Conservation (phyloP, 305 asterid species). For the Stenogyne calaminthoides region DNA sequence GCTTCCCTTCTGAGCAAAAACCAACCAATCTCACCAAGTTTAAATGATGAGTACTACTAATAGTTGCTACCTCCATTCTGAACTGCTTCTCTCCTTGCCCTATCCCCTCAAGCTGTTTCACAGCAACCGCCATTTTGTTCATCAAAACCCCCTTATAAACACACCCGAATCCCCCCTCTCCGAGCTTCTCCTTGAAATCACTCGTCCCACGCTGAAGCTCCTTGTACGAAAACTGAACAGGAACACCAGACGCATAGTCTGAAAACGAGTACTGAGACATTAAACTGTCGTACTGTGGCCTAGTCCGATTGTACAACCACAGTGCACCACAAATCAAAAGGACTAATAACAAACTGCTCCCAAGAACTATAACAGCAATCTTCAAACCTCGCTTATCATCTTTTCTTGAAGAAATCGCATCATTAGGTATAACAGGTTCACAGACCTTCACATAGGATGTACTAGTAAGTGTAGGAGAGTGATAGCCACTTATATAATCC, state of each 20-base stretch:
- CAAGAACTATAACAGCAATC: constrained; percentile 42
- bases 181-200: constrained; percentile 71
- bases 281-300: constrained; percentile 46
- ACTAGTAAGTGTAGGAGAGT: constrained; percentile 60
- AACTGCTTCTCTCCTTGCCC: constrained; percentile 86
- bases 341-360: constrained; percentile 43
- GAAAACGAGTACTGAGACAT: constrained; percentile 53
- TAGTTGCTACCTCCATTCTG: constrained; percentile 75
- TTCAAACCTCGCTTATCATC: constrained; percentile 23
- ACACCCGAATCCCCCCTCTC: constrained; percentile 78
- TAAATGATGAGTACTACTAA: constrained; percentile 81
- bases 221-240: constrained; percentile 65
- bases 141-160: constrained; percentile 66
- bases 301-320: constrained; percentile 45
- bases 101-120: constrained; percentile 70
- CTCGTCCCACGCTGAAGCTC: constrained; percentile 61
- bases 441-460: constrained; percentile 72
- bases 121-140: constrained; percentile 50
- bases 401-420: constrained; percentile 27
- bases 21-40: constrained; percentile 76
- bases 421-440: constrained; percentile 48
- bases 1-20: constrained; percentile 74
- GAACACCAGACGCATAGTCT: constrained; percentile 83
- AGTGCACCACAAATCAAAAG: constrained; percentile 38
- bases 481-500: constrained; percentile 56